Base-by-base conservation (phyloP, 192 early-diverging fungal species). In the Oehlia diaphana region DNA sequence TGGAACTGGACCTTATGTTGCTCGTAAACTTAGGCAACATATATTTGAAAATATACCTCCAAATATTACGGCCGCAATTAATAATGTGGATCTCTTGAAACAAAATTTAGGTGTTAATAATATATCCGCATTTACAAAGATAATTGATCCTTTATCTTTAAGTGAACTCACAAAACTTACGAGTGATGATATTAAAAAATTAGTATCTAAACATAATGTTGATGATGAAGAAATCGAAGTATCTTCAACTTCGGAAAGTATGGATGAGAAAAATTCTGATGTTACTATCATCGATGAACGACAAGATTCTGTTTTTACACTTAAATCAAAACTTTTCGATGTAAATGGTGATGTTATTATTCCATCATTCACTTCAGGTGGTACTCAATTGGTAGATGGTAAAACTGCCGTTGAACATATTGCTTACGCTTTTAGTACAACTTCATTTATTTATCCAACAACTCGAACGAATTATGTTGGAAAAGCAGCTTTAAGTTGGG, bases 401-500 rank as follows among this genome's bases (percentile, higher is more conserved):
- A 89, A 93, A 81, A 88, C 89, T 19, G 95, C 93, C 6, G 85
- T 91, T 2, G 86, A 91, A 21, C 92, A 94, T 79, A 86, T 96
- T 19, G 92, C 94, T 8, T 94, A 95, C 81, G 89, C 87, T 33
- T 87, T 98, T 9, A 92, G 91, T 83, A 92, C 95, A 79, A 83
- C 95, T 68, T 86, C 91, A 62, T 98, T 95, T 86, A 89, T 97
- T 77, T 98, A 96, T 84, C 90, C 94, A 33, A 92, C 92, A 9
- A 65, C 83, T 33, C 84, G 88, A 39, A 86, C 86, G 28, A 84
- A 92, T 61, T 88, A 92, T 62, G 81, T 92, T 62, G 95, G 95
- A 68, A 81, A 92, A 49, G 84, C 85, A 5, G 81, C 91, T 19
- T 82, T 89, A 53, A 83, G 86, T 16, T 96, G 93, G 95, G 83